Evolutionary conservation across 2,329 filamentous ascomycete genomes (phyloP), one percentile per base, ranked within the genome.

Genomic region (Huntiella decipiens): DNA sequence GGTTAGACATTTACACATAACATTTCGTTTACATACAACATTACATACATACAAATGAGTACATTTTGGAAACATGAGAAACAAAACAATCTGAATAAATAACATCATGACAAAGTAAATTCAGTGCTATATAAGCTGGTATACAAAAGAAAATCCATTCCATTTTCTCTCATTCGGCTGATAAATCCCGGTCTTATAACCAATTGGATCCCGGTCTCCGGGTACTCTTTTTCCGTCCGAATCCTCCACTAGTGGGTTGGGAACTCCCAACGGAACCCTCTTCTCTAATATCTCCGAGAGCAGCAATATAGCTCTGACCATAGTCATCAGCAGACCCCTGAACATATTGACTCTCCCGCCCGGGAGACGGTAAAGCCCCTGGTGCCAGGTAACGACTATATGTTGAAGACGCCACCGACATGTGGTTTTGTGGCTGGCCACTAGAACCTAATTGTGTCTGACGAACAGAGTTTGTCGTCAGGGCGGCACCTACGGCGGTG

Each of bases 251-350:
- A 7, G 38, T 41, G n/a, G 35, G 39, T 10, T 15, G 32, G 6
- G 47, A 46, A 34, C 44, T 44, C n/a, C 36, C 37, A 16, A 39
- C 39, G 28, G 46, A 43, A 8, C 39, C 46, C 43, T 62, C 54
- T 55, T 64, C 58, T 46, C 58, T 49, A 38, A 59, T 53, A 38
- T 54, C 51, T 59, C 63, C 51, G 31, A 71, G 56, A 2, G 60
- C 63, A 1, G 64, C 59, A 48, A 61, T 59, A 49, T 63, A 65
- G 44, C 63, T 61, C 4, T 63, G 60, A 5, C 61, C 59, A 47
- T 67, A 68, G 17, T 70, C 67, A 16, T 68, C 65, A 22, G 58
- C 56, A 1, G 33, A 53, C 37, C 10, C 44, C 48, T 33, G 50
- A 48, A 32, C 48, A 43, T 28, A 43, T 38, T 31, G 35, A 22